Evolutionary conservation across 2,329 filamentous ascomycete genomes (phyloP).

Genomic region (Camptophora hylomeconis): DNA sequence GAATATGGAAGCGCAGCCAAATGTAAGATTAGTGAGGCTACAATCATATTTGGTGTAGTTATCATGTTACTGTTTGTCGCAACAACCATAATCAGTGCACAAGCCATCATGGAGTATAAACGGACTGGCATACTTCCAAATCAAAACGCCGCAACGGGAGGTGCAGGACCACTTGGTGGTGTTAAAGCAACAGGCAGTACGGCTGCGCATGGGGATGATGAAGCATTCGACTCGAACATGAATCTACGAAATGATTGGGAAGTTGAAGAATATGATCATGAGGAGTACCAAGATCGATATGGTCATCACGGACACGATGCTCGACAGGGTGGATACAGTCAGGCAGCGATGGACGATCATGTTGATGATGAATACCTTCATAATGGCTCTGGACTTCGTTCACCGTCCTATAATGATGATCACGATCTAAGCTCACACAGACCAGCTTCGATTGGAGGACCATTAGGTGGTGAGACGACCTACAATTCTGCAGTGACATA

Average conservation of each 20-base stretch:
- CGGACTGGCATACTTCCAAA: conserved; percentile 42
- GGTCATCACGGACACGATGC: too few relatives aligned
- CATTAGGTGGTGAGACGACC: too few relatives aligned
- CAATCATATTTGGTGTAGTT: conserved; percentile 42
- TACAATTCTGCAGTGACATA: too few relatives aligned
- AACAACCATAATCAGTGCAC: conserved; percentile 41
- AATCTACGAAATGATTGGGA: conserved; percentile 3
- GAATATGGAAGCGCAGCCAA: conserved; percentile 41
- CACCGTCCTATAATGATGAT: too few relatives aligned
- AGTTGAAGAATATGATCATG: too few relatives aligned
- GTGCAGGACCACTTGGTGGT: not conserved
- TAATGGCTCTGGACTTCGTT: too few relatives aligned
- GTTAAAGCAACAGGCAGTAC: not conserved
- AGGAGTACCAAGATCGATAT: too few relatives aligned
- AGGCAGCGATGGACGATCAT: too few relatives aligned
- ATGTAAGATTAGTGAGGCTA: conserved; percentile 44
- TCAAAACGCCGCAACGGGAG: conserved; percentile 24
- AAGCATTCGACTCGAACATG: conserved; percentile 4
- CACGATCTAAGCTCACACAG: too few relatives aligned
- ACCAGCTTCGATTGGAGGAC: too few relatives aligned
- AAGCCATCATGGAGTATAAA: conserved; percentile 43
- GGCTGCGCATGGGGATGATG: conserved; percentile 4
- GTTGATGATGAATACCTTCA: too few relatives aligned
- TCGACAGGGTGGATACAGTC: too few relatives aligned
- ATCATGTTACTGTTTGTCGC: conserved; percentile 44